Evolutionary conservation across 192 early-diverging fungal species (phyloP).

Genomic region (Backusella tarrabulga): DNA sequence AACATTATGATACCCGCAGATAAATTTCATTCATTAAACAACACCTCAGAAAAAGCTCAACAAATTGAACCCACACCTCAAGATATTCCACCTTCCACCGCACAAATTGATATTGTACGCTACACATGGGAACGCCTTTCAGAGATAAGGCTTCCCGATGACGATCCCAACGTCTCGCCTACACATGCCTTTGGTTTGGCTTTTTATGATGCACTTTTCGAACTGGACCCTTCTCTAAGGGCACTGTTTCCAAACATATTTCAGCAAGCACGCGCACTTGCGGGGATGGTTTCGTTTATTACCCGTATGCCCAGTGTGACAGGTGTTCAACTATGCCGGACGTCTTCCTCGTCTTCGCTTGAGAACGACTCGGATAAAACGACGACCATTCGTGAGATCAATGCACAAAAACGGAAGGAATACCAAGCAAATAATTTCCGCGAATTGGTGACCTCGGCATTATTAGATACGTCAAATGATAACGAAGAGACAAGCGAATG

Average conservation of each 20-base stretch:
- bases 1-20: neutral
- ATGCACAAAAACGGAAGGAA: neutral
- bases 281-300: constrained; percentile 22
- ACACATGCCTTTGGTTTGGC: constrained; percentile 22
- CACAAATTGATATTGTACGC: constrained; percentile 19
- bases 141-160: constrained; percentile 10
- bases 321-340: neutral
- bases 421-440: neutral
- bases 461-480: neutral
- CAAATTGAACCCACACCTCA: neutral
- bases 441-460: neutral
- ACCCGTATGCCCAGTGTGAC: neutral
- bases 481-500: neutral
- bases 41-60: neutral
- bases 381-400: constrained; percentile 5
- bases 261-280: constrained; percentile 22
- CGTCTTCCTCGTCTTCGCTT: neutral
- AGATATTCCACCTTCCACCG: constrained; percentile 6
- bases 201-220: constrained; percentile 20
- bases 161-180: constrained; percentile 15
- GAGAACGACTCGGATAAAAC: neutral
- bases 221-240: constrained; percentile 14
- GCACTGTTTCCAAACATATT: constrained; percentile 17
- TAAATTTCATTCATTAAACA: neutral
- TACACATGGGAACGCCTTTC: constrained; percentile 17